phyloP scores from a whole-genome alignment of 176 grass and related monocot genomes.

The Bromus sterilis region DNA sequence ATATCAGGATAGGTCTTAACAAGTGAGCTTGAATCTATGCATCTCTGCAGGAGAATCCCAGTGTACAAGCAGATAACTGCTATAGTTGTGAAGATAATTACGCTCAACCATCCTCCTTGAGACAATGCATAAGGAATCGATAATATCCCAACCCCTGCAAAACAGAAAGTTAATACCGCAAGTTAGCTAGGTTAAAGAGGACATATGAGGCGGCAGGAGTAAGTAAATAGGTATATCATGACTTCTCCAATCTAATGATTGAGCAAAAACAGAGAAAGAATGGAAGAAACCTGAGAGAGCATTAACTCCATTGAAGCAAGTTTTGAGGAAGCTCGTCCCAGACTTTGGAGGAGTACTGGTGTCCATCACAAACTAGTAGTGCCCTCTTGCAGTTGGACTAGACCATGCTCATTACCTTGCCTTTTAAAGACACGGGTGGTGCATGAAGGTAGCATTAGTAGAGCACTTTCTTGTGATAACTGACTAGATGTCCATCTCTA shows the following conservation, averaged over 20 bases:
- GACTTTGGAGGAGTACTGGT: constrained; percentile 36
- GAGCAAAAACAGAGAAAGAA: neutral
- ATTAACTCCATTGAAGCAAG: constrained; percentile 95
- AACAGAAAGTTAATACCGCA: neutral
- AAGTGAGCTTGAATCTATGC: constrained; percentile 62
- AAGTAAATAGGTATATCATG: constrained; percentile 7
- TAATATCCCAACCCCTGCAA: constrained; percentile 65
- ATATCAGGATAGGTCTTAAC: constrained; percentile 89
- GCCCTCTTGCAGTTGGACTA: constrained; percentile 26
- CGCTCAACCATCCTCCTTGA: constrained; percentile 80
- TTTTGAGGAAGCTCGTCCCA: constrained; percentile 67
- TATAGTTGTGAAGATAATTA: constrained; percentile 50
- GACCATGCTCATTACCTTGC: neutral
- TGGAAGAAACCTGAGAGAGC: constrained; percentile 65
- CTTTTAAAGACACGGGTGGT: constrained; percentile 43
- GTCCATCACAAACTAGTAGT: constrained; percentile 37
- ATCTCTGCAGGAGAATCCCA: constrained; percentile 69
- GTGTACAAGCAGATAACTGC: constrained; percentile 73
- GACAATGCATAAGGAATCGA: constrained; percentile 80
- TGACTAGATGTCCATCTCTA: constrained; percentile 43
- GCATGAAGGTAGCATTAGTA: constrained; percentile 22
- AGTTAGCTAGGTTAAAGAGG: neutral
- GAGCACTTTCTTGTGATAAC: constrained; percentile 14
- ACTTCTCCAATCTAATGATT: constrained; percentile 9
- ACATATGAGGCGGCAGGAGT: neutral